Evolutionary conservation across 2,329 filamentous ascomycete species (phyloP).

Genomic region (Colletotrichum eremochloae): DNA sequence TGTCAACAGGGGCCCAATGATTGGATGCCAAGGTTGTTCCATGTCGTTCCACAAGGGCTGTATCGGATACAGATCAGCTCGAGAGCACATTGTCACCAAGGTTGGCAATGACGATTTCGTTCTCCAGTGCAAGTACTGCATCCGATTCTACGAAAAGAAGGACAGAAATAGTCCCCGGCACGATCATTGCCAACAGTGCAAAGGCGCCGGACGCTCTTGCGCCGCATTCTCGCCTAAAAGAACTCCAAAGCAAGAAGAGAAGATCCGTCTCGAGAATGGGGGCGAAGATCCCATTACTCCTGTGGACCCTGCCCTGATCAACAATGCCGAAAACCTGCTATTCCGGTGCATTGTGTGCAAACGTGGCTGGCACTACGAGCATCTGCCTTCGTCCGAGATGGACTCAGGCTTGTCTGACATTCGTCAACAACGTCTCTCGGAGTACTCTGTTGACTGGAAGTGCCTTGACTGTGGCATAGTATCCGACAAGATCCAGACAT

Average conservation of each 20-base stretch:
- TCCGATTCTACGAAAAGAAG: constrained; percentile 76
- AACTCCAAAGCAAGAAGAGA: constrained; percentile 85
- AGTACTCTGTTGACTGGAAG: constrained; percentile 82
- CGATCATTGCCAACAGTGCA: constrained; percentile 79
- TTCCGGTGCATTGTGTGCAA: constrained; percentile 86
- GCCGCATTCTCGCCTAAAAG: constrained; percentile 79
- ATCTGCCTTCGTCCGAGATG: constrained; percentile 64
- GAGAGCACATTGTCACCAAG: constrained; percentile 94
- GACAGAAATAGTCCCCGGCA: constrained; percentile 78
- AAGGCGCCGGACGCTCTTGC: constrained; percentile 75
- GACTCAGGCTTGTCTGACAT: constrained; percentile 52
- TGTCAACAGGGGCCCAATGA: constrained; percentile 74
- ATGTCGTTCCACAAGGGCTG: constrained; percentile 86
- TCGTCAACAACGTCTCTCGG: constrained; percentile 73
- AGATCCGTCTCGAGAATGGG: constrained; percentile 81
- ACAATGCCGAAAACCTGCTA: constrained; percentile 81
- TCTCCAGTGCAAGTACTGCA: constrained; percentile 89
- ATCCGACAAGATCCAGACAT: constrained; percentile 76
- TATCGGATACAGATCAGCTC: constrained; percentile 76
- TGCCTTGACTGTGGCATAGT: constrained; percentile 82
- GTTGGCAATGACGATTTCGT: constrained; percentile 82
- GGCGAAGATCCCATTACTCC: constrained; percentile 81
- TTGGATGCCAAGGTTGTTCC: constrained; percentile 94
- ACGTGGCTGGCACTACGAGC: constrained; percentile 85
- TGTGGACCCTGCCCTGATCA: constrained; percentile 74